Evolutionary conservation across 257 asterid genomes (phyloP), one percentile per base, ranked within the genome.

Genomic region (Catharanthus roseus): DNA sequence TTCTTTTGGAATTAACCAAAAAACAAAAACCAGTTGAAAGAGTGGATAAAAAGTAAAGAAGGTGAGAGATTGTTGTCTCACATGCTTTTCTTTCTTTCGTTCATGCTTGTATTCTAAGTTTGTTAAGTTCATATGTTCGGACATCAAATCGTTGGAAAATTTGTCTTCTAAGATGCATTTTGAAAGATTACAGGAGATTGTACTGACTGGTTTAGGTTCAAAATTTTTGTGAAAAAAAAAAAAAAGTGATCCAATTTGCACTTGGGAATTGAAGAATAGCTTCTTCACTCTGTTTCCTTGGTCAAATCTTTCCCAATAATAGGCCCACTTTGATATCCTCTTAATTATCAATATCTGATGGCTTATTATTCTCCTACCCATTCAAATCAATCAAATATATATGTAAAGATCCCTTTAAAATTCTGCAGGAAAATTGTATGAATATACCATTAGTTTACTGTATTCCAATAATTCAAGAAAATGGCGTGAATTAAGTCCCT

Each of bases 81-180:
- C 58, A 16, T 33, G 36, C n/a, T 21, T 44, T 11, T 50, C 12
- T 29, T 21, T 24, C 29, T 34, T 44, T 42, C 1, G 47, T 42
- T 42, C 12, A 2, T 10, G 73, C 33, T 45, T 51, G 50, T 26
- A 56, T 67, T 72, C 63, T 42, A 53, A 54, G 54, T 31, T 58
- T 50, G 61, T 15, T 65, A 42, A 72, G 50, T 67, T 61, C 64
- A 41, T 21, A 33, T 55, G 41, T 53, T 44, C 19, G 36, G 51
- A 29, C 18, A 50, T 75, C 74, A 62, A 68, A 62, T 75, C 74
- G 29, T 51, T 60, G 62, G 74, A 75, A 75, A 69, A 44, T 24
- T 68, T 69, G 79, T 68, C 79, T 75, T 26, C 28, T 34, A 69
- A 61, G 74, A 69, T 68, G 78, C 78, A 74, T 18, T 38, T 60